Percentiles rank a stretch among this genome's conserved stretches.
phyloP scores from a whole-genome alignment of 345 rosid species.

The Moricandia moricandioides region DNA sequence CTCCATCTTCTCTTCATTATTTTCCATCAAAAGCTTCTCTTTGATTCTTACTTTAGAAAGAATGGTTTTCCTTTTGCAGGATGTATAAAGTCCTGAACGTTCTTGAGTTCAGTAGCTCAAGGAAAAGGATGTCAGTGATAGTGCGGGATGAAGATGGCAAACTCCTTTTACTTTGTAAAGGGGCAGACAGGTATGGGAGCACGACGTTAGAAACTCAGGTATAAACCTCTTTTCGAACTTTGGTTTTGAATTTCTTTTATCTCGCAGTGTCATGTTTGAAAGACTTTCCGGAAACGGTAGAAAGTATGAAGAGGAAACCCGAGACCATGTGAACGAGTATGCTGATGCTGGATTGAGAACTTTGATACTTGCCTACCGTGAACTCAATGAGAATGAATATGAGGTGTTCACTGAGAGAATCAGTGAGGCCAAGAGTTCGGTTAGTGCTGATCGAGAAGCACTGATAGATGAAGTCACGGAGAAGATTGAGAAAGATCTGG shows the following conservation, averaged over 20 bases:
- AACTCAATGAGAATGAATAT: conserved; percentile 69
- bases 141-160: conserved; percentile 67
- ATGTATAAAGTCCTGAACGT: conserved; percentile 62
- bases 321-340: conserved; percentile 78
- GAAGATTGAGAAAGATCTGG: conserved; percentile 66
- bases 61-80: conserved; percentile 47
- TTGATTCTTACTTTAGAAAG: background rate
- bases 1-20: conserved; percentile 2
- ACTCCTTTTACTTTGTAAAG: conserved; percentile 82
- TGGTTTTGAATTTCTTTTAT: background rate
- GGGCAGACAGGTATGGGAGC: conserved; percentile 85
- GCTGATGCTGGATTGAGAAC: conserved; percentile 98
- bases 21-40: conserved; percentile 13
- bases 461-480: conserved; percentile 72
- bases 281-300: conserved; percentile 67
- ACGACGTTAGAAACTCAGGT: conserved; percentile 5
- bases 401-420: conserved; percentile 52
- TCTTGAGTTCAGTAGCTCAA: conserved; percentile 66
- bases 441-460: conserved; percentile 71
- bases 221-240: background rate
- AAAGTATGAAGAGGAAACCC: conserved; percentile 63
- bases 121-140: conserved; percentile 86
- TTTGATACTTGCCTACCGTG: conserved; percentile 80
- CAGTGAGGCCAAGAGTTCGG: conserved; percentile 70
- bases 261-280: conserved; percentile 80